A percentile compares a stretch with the other conserved stretches of the same genome.
Evolutionary conservation across 345 rosid species (phyloP).

Genomic region (Brassica cretica): DNA sequence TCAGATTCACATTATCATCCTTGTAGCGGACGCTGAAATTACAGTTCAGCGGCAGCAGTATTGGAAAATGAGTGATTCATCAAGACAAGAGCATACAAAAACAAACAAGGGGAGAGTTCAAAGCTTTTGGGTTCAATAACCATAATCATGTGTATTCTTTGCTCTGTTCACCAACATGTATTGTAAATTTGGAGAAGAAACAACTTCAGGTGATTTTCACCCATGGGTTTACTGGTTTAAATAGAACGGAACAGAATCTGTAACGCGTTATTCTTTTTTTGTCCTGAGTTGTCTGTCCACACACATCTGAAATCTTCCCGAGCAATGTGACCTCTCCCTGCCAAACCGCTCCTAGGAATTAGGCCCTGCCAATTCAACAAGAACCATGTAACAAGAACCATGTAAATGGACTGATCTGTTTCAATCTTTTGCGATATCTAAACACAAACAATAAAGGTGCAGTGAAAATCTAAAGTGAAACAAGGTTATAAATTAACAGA

Average conservation of each 20-base stretch:
- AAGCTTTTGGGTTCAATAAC: constrained; percentile 13
- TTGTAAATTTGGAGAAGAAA: constrained; percentile 28
- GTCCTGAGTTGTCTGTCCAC: constrained; percentile 8
- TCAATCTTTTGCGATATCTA: background rate
- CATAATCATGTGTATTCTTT: constrained; percentile 8
- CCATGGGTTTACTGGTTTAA: constrained; percentile 19
- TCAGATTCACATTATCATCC: background rate
- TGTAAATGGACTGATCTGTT: background rate
- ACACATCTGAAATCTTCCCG: constrained; percentile 21
- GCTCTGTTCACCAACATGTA: constrained; percentile 18
- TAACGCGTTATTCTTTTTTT: background rate
- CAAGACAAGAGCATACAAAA: constrained; percentile 1
- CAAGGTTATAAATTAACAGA: background rate
- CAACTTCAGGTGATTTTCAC: constrained; percentile 6
- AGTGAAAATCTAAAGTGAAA: constrained; percentile 1
- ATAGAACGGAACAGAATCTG: constrained; percentile 3
- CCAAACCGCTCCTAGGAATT: constrained; percentile 17
- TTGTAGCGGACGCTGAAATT: background rate
- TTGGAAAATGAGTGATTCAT: background rate
- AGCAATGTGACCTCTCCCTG: constrained; percentile 23
- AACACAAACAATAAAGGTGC: background rate
- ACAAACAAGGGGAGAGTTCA: constrained; percentile 4
- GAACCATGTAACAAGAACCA: constrained; percentile 1
- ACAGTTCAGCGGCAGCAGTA: background rate
- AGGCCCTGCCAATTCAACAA: constrained; percentile 11